These are phyloP conservation scores for Melocanna baccifera DNA, from an alignment of 176 grass and related monocot species.

Conservation along the genomic window DNA sequence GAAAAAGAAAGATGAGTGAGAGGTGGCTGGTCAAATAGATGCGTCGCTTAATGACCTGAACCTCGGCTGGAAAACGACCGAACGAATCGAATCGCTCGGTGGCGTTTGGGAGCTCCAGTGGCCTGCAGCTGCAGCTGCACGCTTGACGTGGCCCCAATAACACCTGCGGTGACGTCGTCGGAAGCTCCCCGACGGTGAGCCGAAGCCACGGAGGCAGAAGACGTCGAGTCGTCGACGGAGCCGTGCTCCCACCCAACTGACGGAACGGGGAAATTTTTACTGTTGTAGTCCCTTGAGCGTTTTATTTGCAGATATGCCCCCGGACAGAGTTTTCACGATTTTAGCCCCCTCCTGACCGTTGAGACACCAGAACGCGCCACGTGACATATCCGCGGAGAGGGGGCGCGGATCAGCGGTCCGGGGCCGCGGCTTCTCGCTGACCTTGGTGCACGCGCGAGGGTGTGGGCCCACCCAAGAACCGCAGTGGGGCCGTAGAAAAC, in stretches of 20 bases:
- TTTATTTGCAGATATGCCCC: too few species aligned
- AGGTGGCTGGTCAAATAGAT: not conserved
- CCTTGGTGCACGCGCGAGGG: too few species aligned
- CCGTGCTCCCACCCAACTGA: not conserved
- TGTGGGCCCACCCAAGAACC: too few species aligned
- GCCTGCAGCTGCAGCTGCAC: not conserved
- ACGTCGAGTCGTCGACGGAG: not conserved
- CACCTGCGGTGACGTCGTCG: constrained; percentile 34
- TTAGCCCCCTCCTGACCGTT: too few species aligned
- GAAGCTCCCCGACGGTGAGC: constrained; percentile 7
- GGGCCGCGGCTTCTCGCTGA: too few species aligned
- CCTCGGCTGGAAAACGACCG: not conserved
- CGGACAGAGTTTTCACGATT: too few species aligned
- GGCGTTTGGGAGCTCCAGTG: constrained; percentile 1
- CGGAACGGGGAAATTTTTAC: too few species aligned
- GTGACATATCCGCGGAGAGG: too few species aligned
- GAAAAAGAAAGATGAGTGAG: not conserved
- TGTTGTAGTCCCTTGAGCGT: too few species aligned
- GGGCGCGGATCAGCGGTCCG: too few species aligned
- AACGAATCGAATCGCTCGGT: not conserved
- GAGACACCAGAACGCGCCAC: too few species aligned
- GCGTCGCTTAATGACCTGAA: not conserved
- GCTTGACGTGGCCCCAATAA: not conserved
- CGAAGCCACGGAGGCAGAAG: not conserved
- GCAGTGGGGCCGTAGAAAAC: too few species aligned